These are phyloP conservation scores for Diplodia intermedia DNA, from an alignment of 2,329 filamentous ascomycete genomes.

Conservation along the genomic window DNA sequence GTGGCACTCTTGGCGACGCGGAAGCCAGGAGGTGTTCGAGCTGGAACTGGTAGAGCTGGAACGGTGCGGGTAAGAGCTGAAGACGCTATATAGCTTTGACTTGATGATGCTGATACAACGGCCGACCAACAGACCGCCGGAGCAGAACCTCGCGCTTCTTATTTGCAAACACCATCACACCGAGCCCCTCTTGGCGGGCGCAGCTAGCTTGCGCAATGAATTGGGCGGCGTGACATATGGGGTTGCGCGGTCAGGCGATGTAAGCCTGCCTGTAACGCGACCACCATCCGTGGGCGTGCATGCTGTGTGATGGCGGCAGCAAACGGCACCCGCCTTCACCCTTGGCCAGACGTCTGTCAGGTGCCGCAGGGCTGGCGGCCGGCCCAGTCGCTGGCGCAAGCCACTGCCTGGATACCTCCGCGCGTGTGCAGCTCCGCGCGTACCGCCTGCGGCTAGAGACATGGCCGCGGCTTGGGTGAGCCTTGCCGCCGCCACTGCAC, in stretches of 20 bases:
- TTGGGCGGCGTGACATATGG: conserved; percentile 20
- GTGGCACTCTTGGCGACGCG: conserved; percentile 30
- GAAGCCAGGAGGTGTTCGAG: conserved; percentile 14
- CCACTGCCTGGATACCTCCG: conserved; percentile 24
- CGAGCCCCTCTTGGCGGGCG: conserved; percentile 8
- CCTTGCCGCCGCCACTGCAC: conserved; percentile 15
- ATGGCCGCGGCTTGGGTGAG: conserved; percentile 9
- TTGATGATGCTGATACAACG: conserved; percentile 3
- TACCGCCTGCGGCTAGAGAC: conserved; percentile 16
- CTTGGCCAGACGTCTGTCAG: conserved; percentile 25
- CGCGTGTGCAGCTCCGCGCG: conserved; percentile 3
- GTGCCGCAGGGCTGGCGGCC: conserved; percentile 30
- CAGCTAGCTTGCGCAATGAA: conserved; percentile 25
- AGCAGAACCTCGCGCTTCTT: not conserved
- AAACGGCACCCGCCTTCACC: conserved; percentile 14
- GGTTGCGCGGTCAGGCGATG: conserved; percentile 30
- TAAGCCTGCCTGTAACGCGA: conserved; percentile 25
- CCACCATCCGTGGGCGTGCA: conserved; percentile 4
- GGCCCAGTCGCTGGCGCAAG: conserved; percentile 24
- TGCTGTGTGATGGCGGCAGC: conserved; percentile 21
- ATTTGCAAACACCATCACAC: conserved; percentile 20
- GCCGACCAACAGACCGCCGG: not conserved
- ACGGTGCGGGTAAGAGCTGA: conserved; percentile 4
- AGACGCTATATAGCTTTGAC: conserved; percentile 9
- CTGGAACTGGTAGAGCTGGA: conserved; percentile 9